A percentile compares a stretch with the other conserved stretches of the same genome.
phyloP scores from a whole-genome alignment of 257 asterid genomes.

The Nicotiana tabacum region DNA sequence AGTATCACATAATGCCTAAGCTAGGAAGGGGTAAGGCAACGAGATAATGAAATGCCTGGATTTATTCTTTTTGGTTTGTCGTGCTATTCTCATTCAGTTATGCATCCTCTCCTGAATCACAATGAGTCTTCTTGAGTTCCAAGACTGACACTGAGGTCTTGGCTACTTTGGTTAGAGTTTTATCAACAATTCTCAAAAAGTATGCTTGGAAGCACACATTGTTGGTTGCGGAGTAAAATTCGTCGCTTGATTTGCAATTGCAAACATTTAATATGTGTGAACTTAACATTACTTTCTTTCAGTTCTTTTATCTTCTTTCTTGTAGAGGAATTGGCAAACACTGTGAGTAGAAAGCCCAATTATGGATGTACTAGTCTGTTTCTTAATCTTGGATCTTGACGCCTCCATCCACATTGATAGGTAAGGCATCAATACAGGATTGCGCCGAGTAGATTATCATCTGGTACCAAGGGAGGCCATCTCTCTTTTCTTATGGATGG shows the following conservation, averaged over 20 bases:
- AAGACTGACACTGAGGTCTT: neutral
- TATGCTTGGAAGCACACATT: neutral
- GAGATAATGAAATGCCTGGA: neutral
- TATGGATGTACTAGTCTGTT: neutral
- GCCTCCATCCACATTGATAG: slow-evolving; percentile 32
- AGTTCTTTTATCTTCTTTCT: neutral
- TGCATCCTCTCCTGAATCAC: slow-evolving; percentile 1
- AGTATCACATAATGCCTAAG: neutral
- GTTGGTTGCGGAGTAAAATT: neutral
- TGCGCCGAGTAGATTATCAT: slow-evolving; percentile 51
- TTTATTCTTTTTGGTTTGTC: neutral
- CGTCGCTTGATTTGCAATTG: neutral
- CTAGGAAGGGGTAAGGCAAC: neutral
- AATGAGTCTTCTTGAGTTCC: neutral
- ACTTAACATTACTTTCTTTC: neutral
- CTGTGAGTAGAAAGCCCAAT: neutral
- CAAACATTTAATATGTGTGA: neutral
- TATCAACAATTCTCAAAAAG: neutral
- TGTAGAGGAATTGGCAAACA: neutral
- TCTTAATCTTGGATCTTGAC: neutral
- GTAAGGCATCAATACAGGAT: slow-evolving; percentile 80
- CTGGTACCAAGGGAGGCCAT: slow-evolving; percentile 26
- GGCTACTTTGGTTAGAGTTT: neutral
- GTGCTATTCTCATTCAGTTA: neutral
- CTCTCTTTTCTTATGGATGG: slow-evolving; percentile 26